phyloP scores from a whole-genome alignment of 2,329 filamentous ascomycete genomes.

The Pseudodiploospora longispora region DNA sequence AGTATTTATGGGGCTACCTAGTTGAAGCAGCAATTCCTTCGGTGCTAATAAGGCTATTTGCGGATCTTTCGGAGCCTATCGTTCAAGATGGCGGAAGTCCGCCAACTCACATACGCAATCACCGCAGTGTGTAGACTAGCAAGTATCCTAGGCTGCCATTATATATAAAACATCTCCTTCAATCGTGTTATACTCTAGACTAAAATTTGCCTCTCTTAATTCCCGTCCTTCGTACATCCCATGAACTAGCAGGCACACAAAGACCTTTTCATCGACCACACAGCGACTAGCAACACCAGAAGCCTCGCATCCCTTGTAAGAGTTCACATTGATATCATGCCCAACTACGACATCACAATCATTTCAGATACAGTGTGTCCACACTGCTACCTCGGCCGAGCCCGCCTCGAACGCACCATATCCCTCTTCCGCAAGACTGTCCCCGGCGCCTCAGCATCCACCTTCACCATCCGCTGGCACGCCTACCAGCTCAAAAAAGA shows the following conservation, averaged over 20 bases:
- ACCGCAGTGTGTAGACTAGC: too few relatives aligned
- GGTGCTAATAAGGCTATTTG: too few relatives aligned
- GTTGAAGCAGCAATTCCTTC: too few relatives aligned
- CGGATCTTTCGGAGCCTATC: too few relatives aligned
- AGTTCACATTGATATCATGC: constrained; percentile 40
- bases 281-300: not conserved
- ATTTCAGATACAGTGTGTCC: constrained; percentile 79
- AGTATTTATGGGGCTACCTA: too few relatives aligned
- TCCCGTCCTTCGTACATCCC: too few relatives aligned
- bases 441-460: constrained; percentile 52
- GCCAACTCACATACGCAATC: constrained; percentile 4
- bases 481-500: constrained; percentile 75
- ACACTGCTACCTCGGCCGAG: constrained; percentile 72
- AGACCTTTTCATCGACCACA: too few relatives aligned
- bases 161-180: too few relatives aligned
- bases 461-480: constrained; percentile 65
- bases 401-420: constrained; percentile 66
- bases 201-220: too few relatives aligned
- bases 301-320: not conserved
- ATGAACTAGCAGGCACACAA: too few relatives aligned
- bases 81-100: constrained; percentile 6
- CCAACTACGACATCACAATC: constrained; percentile 67
- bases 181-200: too few relatives aligned
- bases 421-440: constrained; percentile 53
- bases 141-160: too few relatives aligned